A percentile compares a stretch with the other conserved stretches of the same genome.
These are phyloP conservation scores for Rhizopogon roseolus DNA, from an alignment of 768 basidiomycete genomes.

Conservation along the genomic window DNA sequence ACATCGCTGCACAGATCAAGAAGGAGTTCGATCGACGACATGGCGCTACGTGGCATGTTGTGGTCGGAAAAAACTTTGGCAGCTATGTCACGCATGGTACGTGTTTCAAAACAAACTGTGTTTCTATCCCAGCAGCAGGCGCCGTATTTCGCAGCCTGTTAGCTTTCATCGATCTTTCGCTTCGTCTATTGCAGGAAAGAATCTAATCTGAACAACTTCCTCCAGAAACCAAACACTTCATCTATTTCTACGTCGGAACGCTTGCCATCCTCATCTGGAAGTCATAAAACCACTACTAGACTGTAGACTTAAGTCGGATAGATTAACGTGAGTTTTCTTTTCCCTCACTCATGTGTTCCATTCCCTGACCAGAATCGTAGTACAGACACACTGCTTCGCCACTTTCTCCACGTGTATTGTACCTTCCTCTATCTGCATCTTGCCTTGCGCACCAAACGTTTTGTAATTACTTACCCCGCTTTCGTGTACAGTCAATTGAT, in stretches of 20 bases:
- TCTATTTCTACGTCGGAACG: slow-evolving; percentile 95
- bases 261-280: slow-evolving; percentile 95
- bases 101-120: slow-evolving; percentile 20
- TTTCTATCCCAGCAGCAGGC: not conserved
- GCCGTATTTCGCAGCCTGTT: not conserved
- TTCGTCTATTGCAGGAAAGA: not conserved
- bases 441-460: slow-evolving; percentile 12
- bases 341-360: not conserved
- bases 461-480: slow-evolving; percentile 20
- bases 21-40: slow-evolving; percentile 94
- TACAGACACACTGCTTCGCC: slow-evolving; percentile 13
- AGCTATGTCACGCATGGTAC: slow-evolving; percentile 96
- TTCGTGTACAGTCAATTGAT: slow-evolving; percentile 11
- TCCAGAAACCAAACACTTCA: slow-evolving; percentile 95
- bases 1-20: slow-evolving; percentile 97
- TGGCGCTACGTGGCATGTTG: slow-evolving; percentile 96
- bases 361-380: not conserved
- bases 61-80: slow-evolving; percentile 98
- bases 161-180: slow-evolving; percentile 1
- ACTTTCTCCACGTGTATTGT: slow-evolving; percentile 18
- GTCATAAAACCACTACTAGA: slow-evolving; percentile 46
- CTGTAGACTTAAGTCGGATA: slow-evolving; percentile 9
- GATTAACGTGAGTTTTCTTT: slow-evolving; percentile 19
- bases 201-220: slow-evolving; percentile 7
- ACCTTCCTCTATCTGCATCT: slow-evolving; percentile 15